Conservation (phyloP, 345 rosid genomes). For the Crucihimalaya himalaica region DNA sequence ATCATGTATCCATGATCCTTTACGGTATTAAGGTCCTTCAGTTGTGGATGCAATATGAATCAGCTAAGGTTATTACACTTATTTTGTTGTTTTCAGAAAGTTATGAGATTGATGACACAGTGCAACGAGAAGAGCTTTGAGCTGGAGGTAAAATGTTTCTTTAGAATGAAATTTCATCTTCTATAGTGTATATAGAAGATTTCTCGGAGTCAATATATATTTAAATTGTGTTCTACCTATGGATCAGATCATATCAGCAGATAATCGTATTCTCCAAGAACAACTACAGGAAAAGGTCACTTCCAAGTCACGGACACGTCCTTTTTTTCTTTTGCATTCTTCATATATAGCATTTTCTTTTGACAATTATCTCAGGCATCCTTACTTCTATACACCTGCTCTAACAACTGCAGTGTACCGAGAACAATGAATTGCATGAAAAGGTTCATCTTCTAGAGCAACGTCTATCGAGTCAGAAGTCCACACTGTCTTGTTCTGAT, state of each 20-base stretch:
- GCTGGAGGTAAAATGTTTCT: conserved; percentile 63
- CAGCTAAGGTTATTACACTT: neutral
- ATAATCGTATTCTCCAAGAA: conserved; percentile 90
- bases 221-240: conserved; percentile 33
- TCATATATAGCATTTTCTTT: neutral
- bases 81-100: conserved; percentile 52
- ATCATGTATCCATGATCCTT: conserved; percentile 8
- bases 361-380: conserved; percentile 12
- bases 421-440: conserved; percentile 75
- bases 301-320: conserved; percentile 18
- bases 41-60: conserved; percentile 17
- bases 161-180: conserved; percentile 12
- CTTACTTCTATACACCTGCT: conserved; percentile 19
- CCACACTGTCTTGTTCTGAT: conserved; percentile 45
- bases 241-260: conserved; percentile 85
- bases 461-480: conserved; percentile 44
- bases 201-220: neutral
- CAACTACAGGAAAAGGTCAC: conserved; percentile 83
- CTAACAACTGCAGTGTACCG: conserved; percentile 56
- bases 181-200: conserved; percentile 5
- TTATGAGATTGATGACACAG: conserved; percentile 82
- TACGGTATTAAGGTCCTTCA: neutral
- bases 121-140: conserved; percentile 91
- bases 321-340: conserved; percentile 10
- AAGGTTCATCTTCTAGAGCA: conserved; percentile 67